Conservation (phyloP, 2,329 filamentous ascomycete species). For the Xylaria sp. region DNA sequence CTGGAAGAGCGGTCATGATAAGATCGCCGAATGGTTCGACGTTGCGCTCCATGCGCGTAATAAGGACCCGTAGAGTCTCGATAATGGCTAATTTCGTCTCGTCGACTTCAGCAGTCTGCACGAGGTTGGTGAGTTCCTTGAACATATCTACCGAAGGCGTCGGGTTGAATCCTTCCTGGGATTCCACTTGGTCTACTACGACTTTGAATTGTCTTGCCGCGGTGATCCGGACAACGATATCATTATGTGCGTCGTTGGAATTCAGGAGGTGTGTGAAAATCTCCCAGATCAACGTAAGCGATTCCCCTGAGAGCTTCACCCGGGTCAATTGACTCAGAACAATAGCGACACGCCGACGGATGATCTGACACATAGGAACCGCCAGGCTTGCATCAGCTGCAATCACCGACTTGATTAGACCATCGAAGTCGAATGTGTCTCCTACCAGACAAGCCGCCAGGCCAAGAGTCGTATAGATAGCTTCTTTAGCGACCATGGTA, state of each 20-base stretch:
- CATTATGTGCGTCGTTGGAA: constrained; percentile 71
- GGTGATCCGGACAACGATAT: constrained; percentile 86
- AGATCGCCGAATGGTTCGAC: constrained; percentile 66
- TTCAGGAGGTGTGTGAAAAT: constrained; percentile 85
- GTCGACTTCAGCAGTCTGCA: constrained; percentile 71
- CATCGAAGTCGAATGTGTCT: constrained; percentile 74
- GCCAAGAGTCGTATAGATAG: constrained; percentile 89
- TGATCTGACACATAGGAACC: constrained; percentile 64
- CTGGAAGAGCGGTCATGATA: constrained; percentile 74
- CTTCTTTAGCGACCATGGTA: constrained; percentile 82
- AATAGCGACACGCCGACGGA: constrained; percentile 83
- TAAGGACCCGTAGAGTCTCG: constrained; percentile 76
- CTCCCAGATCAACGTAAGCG: constrained; percentile 72
- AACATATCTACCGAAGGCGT: constrained; percentile 68
- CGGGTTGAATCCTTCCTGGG: constrained; percentile 60
- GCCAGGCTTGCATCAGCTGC: constrained; percentile 68
- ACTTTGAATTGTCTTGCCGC: constrained; percentile 78
- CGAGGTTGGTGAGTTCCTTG: constrained; percentile 67
- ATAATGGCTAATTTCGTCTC: constrained; percentile 89
- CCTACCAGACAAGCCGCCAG: constrained; percentile 73
- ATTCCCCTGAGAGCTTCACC: constrained; percentile 64
- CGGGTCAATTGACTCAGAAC: constrained; percentile 85
- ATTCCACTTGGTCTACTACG: constrained; percentile 65
- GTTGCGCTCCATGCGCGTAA: constrained; percentile 73
- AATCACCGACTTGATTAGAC: constrained; percentile 69